Conservation (phyloP, 352 stramenopile genomes). For the Globisporangium heterothallicum region DNA sequence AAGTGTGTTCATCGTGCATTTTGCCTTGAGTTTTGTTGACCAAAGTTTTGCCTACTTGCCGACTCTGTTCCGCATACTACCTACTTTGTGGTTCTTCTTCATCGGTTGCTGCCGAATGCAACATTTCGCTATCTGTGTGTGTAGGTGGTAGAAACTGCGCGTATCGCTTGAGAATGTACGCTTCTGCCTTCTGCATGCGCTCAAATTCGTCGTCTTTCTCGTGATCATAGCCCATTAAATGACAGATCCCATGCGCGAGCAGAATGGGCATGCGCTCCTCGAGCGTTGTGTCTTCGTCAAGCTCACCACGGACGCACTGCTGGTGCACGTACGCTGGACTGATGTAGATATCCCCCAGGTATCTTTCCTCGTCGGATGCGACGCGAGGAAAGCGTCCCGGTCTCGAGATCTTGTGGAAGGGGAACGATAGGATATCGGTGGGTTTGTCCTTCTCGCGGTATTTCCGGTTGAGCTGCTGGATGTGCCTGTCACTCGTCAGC, state of each 20-base stretch:
- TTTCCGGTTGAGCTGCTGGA: conserved; percentile 66
- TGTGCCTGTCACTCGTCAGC: conserved; percentile 73
- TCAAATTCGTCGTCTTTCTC: conserved; percentile 72
- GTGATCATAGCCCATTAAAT: conserved; percentile 84
- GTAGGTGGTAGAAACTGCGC: conserved; percentile 33
- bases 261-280: conserved; percentile 69
- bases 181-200: conserved; percentile 69
- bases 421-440: conserved; percentile 81
- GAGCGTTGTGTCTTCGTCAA: conserved; percentile 51
- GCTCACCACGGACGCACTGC: conserved; percentile 55
- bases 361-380: conserved; percentile 45
- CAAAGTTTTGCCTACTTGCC: conserved; percentile 11
- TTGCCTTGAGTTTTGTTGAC: background rate
- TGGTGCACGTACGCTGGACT: conserved; percentile 70
- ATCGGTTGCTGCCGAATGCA: background rate
- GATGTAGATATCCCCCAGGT: conserved; percentile 83
- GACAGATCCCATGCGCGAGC: conserved; percentile 72
- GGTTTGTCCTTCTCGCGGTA: conserved; percentile 75
- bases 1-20: no score
- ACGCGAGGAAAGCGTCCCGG: conserved; percentile 61
- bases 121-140: background rate
- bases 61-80: no score
- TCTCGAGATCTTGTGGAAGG: conserved; percentile 61
- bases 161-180: conserved; percentile 57
- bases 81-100: background rate